Base-by-base conservation (phyloP, 805 yeast genomes). In the Barnettozyma pratensis region DNA sequence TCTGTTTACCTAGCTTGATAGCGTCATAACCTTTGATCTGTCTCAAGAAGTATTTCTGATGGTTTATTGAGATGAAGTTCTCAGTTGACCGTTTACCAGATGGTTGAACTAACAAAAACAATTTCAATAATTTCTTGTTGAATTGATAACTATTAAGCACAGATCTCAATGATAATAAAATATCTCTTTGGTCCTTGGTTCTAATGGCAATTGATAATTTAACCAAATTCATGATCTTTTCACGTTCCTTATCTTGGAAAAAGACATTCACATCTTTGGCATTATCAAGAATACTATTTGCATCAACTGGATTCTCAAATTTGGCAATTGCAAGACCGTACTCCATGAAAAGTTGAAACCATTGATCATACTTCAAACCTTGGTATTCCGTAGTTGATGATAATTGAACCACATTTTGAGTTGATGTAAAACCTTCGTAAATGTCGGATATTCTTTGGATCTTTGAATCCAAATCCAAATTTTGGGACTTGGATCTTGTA, bases 21-120 rank as follows among this genome's bases (percentile, higher is more conserved):
- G 94, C 79, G 63, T 94, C 99, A 62, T 79, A 82, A 0, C 96
- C 95, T 62, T 92, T 94, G 54, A 92, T 72, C 57, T 91, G 97
- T 56, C 99, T 80, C 51, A 94, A 69, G 53, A 92, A 83, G 62
- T 82, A 92, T 64, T 94, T 94, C 59, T 92, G 98, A 60, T 88
- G 92, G 52, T 88, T 87, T 35, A 88, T 81, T 42, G 85, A 83
- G 44, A 87, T 83, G 60, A 85, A 80, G 14, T 77, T 72, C 11
- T 80, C 84, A 57, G 79, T 68, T 1, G 86, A 77, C 6, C 68
- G 69, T 30, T 72, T 69, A 0, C 92, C 90, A 0, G 85, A 74
- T 1, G 84, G 69, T 50, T 86, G 79, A 41, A 85, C 74, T 41
- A 85, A 78, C 60, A 85, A 65, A 62, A 89, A 88, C 27, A 88